These are phyloP conservation scores for Avena insularis DNA, from an alignment of 176 grass and related monocot species.

Conservation along the genomic window DNA sequence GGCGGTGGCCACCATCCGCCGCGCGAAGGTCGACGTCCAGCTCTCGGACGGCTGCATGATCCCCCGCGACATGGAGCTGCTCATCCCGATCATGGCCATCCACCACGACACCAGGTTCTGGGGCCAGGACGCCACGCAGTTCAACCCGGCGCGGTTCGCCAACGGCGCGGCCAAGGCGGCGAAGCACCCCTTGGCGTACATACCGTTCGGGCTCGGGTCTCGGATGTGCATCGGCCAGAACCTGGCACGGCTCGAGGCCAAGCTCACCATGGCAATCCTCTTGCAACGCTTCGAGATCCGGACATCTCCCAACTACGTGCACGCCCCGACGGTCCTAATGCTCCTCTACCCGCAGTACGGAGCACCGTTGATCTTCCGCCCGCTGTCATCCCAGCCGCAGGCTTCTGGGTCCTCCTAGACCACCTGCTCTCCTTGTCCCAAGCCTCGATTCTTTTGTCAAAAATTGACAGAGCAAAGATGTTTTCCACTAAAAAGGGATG, in stretches of 20 bases:
- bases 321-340: conserved; percentile 81
- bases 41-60: conserved; percentile 62
- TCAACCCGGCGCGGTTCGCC: conserved; percentile 70
- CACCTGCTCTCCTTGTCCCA: neutral
- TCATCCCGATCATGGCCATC: conserved; percentile 84
- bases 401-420: neutral
- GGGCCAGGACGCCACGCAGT: conserved; percentile 59
- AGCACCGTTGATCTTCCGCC: conserved; percentile 65
- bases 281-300: conserved; percentile 56
- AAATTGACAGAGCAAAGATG: neutral
- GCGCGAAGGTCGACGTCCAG: conserved; percentile 64
- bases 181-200: conserved; percentile 64
- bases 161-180: conserved; percentile 46
- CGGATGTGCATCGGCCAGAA: conserved; percentile 91
- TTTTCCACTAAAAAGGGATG: neutral
- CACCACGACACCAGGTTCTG: conserved; percentile 69
- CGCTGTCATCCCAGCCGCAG: neutral
- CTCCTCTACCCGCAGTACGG: conserved; percentile 83
- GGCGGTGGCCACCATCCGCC: conserved; percentile 79
- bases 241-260: conserved; percentile 67
- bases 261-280: conserved; percentile 68
- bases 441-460: neutral
- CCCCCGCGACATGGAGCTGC: conserved; percentile 65
- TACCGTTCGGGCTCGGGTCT: conserved; percentile 70
- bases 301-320: conserved; percentile 60